Evolutionary conservation across 768 basidiomycete genomes (phyloP).

Genomic region (Postia placenta): DNA sequence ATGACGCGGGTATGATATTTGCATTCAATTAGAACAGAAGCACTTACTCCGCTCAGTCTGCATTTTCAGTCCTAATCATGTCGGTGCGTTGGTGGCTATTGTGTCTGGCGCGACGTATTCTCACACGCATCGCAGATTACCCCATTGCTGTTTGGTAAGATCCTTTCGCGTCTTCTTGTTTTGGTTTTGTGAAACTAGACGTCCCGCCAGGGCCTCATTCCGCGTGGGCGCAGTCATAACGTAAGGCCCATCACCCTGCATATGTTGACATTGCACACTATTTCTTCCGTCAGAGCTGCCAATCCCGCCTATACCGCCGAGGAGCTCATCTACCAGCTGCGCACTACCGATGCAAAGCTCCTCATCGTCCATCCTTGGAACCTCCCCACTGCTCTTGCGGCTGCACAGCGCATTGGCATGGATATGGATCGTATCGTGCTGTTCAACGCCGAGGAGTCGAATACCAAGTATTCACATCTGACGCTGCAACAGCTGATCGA

Average conservation of each 20-base stretch:
- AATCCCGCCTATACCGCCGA: constrained; percentile 27
- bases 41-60: constrained; percentile 35
- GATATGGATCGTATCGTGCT: constrained; percentile 18
- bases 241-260: neutral
- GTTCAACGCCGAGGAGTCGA: constrained; percentile 14
- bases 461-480: constrained; percentile 13
- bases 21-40: neutral
- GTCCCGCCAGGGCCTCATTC: neutral
- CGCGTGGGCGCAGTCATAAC: constrained; percentile 3
- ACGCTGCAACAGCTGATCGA: constrained; percentile 44
- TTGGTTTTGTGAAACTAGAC: neutral
- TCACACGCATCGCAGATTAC: constrained; percentile 32
- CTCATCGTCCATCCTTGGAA: constrained; percentile 21
- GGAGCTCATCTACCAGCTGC: constrained; percentile 27
- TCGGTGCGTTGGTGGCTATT: constrained; percentile 18
- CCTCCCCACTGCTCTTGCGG: constrained; percentile 17
- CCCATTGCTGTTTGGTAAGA: constrained; percentile 43
- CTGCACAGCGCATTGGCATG: constrained; percentile 16
- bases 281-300: constrained; percentile 11
- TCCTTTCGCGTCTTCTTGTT: neutral
- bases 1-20: constrained; percentile 41
- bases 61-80: constrained; percentile 44
- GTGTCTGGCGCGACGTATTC: neutral
- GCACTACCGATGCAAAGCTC: constrained; percentile 18
- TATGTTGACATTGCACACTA: neutral